Conservation (phyloP, 192 early-diverging fungal species). For the Ambispora gerdemannii region DNA sequence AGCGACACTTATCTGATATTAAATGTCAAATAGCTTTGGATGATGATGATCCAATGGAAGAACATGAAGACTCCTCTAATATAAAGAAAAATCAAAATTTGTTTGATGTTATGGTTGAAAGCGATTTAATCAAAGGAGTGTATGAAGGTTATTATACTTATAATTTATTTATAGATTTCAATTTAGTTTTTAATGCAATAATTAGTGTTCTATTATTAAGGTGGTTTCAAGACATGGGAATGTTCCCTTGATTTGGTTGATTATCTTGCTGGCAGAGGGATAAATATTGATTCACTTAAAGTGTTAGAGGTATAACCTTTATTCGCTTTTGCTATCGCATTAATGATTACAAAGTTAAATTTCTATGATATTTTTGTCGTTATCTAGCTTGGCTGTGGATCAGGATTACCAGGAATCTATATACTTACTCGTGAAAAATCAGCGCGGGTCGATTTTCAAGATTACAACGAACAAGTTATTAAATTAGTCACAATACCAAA, state of each 20-base stretch:
- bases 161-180: slow-evolving; percentile 6
- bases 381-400: slow-evolving; percentile 90
- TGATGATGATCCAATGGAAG: slow-evolving; percentile 45
- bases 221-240: slow-evolving; percentile 97
- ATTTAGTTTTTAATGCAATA: background rate
- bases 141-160: slow-evolving; percentile 68
- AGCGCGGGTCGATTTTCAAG: slow-evolving; percentile 76
- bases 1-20: slow-evolving; percentile 74
- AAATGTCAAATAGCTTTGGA: slow-evolving; percentile 79
- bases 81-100: slow-evolving; percentile 41
- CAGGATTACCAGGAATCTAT: slow-evolving; percentile 80
- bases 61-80: slow-evolving; percentile 29
- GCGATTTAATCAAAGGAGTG: slow-evolving; percentile 82
- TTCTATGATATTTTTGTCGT: no score
- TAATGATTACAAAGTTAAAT: no score
- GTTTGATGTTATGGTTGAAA: slow-evolving; percentile 48
- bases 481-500: slow-evolving; percentile 89
- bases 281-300: slow-evolving; percentile 39
- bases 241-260: slow-evolving; percentile 83
- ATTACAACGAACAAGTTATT: slow-evolving; percentile 90
- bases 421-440: slow-evolving; percentile 52
- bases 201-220: slow-evolving; percentile 21
- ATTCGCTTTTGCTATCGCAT: no score
- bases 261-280: slow-evolving; percentile 53
- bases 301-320: slow-evolving; percentile 49